Base-by-base conservation (phyloP, 73 alveolate species). In the Tetrahymena borealis region DNA sequence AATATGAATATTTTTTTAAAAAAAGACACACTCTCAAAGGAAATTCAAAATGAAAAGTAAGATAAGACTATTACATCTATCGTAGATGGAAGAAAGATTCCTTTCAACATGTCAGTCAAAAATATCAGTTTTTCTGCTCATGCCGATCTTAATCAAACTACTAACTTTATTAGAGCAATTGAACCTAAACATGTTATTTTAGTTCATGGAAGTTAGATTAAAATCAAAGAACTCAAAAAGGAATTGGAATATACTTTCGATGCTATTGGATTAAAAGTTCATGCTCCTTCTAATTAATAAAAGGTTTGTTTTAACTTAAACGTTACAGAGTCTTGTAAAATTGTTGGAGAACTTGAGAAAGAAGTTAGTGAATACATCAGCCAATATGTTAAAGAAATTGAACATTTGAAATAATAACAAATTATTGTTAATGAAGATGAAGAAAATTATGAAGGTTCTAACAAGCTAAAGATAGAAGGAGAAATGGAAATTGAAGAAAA, bases 201-300 rank as follows among this genome's bases (percentile, higher is more conserved):
- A 16, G 99, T 99, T 32, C 99, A 99, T 96, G 99, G 99, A 12
- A 99, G 98, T 79, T 95, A 96, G 5, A 98, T 98, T 94, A 99
- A 99, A 93, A 78, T 91, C 7, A 92, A 90, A 38, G 95, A 92
- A 78, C 39, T 92, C 28, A 37, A 92, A 78, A 78, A 78, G 37
- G 90, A 78, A 20, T 40, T 92, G 37, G 78, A 33, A 79, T 15
- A 78, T 4, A 92, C 40, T 32, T 92, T 78, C 31, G 90, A 91
- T 18, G 94, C 35, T 32, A 36, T 92, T n/a, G 95, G 90, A 39
- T 40, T 38, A 16, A 60, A 78, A 32, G 93, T 92, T 20, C 90
- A 91, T 91, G 92, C 95, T 38, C 95, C 95, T n/a, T 42, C 77
- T 38, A 92, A 92, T 38, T 38, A 78, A 32, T 38, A 92, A 92